A percentile compares a stretch with the other conserved stretches of the same genome.
phyloP scores from a whole-genome alignment of 352 stramenopile genomes.

The Pythium folliculosum region DNA sequence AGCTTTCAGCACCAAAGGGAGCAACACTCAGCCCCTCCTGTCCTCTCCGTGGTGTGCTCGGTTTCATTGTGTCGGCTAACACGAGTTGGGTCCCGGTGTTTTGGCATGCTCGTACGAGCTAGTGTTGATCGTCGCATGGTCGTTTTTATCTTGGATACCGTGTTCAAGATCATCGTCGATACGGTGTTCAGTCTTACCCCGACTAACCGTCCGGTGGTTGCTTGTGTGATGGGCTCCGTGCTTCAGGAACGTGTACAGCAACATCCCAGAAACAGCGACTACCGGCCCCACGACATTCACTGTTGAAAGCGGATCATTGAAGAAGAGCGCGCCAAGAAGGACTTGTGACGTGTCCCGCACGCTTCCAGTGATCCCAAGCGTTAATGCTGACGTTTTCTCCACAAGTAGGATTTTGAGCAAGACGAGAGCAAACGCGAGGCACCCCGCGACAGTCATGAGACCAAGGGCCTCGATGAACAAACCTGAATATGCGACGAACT shows the following conservation, averaged over 20 bases:
- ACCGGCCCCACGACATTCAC: conserved; percentile 74
- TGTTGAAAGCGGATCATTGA: conserved; percentile 58
- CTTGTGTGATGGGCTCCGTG: conserved; percentile 28
- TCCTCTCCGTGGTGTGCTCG: too few relatives aligned
- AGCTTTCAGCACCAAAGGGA: too few relatives aligned
- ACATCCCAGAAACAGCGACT: conserved; percentile 70
- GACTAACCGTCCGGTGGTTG: too few relatives aligned
- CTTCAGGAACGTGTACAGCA: conserved; percentile 80
- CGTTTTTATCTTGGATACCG: background rate
- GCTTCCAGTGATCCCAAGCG: conserved; percentile 75
- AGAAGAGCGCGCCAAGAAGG: conserved; percentile 74
- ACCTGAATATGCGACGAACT: conserved; percentile 53
- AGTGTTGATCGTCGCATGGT: background rate
- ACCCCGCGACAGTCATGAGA: too few relatives aligned
- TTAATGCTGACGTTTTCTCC: conserved; percentile 82
- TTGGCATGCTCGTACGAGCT: background rate
- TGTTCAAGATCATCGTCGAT: conserved; percentile 4
- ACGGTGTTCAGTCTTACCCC: too few relatives aligned
- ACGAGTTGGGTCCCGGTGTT: background rate
- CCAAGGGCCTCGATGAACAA: conserved; percentile 29
- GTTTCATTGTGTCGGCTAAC: too few relatives aligned
- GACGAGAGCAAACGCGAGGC: conserved; percentile 72
- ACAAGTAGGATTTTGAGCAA: conserved; percentile 83
- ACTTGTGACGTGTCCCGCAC: conserved; percentile 85
- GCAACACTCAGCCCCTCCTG: too few relatives aligned